Conservation (phyloP, 2,329 filamentous ascomycete species). For the Hypoxylon sp. region DNA sequence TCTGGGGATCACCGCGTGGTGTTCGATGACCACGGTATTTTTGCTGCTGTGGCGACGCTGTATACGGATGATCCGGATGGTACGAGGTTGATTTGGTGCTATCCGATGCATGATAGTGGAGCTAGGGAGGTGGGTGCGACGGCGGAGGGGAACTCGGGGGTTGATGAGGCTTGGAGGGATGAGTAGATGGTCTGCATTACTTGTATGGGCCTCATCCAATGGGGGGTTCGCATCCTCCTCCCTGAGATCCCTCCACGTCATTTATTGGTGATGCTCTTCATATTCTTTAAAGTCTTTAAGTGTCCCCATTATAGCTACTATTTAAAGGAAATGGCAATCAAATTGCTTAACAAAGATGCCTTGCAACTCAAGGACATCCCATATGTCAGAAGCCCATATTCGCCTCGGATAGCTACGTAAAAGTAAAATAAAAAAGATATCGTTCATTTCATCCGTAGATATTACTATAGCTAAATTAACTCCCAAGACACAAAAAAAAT, state of each 20-base stretch:
- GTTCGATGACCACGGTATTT: conserved; percentile 18
- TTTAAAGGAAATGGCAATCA: neutral
- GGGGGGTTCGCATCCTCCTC: conserved; percentile 12
- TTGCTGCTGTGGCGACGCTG: conserved; percentile 26
- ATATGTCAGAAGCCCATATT: too few species aligned
- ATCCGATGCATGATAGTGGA: conserved; percentile 12
- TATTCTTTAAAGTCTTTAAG: neutral
- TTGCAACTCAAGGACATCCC: too few species aligned
- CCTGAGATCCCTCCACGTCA: neutral
- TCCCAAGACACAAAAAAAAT: neutral
- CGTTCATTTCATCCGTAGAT: neutral
- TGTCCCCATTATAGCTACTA: neutral
- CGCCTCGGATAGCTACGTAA: too few species aligned
- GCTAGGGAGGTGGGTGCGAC: conserved; percentile 24
- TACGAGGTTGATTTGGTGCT: conserved; percentile 25
- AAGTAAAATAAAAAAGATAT: neutral
- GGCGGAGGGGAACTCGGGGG: conserved; percentile 14
- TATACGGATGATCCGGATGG: conserved; percentile 3
- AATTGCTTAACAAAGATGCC: too few species aligned
- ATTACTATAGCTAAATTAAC: neutral
- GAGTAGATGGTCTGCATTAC: conserved; percentile 20
- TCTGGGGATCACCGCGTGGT: conserved; percentile 27
- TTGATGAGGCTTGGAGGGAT: conserved; percentile 33
- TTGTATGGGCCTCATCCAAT: conserved; percentile 13
- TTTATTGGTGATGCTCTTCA: neutral